These are phyloP conservation scores for Alternaria ventricosa DNA, from an alignment of 2,329 filamentous ascomycete species.

Conservation along the genomic window DNA sequence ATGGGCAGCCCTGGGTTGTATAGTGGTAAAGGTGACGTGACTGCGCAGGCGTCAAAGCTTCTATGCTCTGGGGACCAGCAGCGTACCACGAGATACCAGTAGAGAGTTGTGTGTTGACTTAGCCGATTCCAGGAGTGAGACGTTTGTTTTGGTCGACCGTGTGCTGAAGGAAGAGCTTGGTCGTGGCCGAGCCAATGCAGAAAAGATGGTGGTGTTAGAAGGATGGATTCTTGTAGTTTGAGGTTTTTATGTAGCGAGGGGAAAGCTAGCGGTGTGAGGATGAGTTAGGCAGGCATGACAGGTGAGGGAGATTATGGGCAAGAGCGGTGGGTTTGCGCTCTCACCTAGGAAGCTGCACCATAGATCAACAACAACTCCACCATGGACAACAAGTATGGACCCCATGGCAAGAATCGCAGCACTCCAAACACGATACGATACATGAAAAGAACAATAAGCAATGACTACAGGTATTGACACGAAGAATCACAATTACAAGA, in stretches of 20 bases:
- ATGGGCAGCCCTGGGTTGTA: neutral
- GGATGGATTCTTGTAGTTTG: neutral
- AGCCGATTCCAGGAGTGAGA: neutral
- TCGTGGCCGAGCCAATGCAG: neutral
- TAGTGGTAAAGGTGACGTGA: neutral
- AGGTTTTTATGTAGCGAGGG: neutral
- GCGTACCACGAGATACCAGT: neutral
- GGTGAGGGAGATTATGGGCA: slow-evolving; percentile 5
- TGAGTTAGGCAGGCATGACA: neutral
- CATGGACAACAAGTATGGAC: neutral
- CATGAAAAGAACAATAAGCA: neutral
- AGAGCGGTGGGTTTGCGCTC: neutral
- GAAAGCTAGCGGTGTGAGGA: neutral
- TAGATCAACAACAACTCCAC: neutral
- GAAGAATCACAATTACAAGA: neutral
- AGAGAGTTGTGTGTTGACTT: neutral
- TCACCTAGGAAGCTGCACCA: neutral
- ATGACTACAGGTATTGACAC: neutral
- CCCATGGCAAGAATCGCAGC: neutral
- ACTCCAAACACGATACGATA: neutral
- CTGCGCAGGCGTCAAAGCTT: neutral
- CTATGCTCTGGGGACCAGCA: neutral
- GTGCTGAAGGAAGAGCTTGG: neutral
- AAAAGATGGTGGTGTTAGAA: neutral
- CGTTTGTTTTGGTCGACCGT: too few relatives aligned